Evolutionary conservation across 2,329 filamentous ascomycete species (phyloP).

Genomic region (Colletotrichum brevisporum): DNA sequence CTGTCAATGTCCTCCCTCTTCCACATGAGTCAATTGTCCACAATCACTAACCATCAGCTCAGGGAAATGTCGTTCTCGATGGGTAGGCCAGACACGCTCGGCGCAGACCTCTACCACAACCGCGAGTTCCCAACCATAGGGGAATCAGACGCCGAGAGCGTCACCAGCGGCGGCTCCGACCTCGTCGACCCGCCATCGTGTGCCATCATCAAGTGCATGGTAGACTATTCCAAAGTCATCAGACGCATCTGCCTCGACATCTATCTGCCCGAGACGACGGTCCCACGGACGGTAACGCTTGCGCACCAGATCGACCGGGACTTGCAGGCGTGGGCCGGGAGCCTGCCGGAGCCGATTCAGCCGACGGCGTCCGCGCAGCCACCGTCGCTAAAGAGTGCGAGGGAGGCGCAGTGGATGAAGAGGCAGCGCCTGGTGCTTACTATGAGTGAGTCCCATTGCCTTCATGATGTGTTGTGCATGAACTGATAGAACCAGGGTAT

Average conservation of each 20-base stretch:
- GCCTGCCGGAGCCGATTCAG: slow-evolving; percentile 43
- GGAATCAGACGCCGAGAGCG: slow-evolving; percentile 29
- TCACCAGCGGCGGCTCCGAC: slow-evolving; percentile 1
- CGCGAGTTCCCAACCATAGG: slow-evolving; percentile 49
- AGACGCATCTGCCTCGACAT: slow-evolving; percentile 45
- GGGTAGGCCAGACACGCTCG: slow-evolving; percentile 62
- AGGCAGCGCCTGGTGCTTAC: slow-evolving; percentile 46
- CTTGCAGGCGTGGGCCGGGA: slow-evolving; percentile 44
- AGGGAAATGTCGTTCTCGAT: slow-evolving; percentile 64
- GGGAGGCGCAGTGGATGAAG: slow-evolving; percentile 46
- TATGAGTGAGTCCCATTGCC: slow-evolving; percentile 39
- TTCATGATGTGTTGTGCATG: background rate
- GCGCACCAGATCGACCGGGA: slow-evolving; percentile 45
- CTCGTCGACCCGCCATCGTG: slow-evolving; percentile 46
- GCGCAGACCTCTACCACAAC: slow-evolving; percentile 64
- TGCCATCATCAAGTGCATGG: slow-evolving; percentile 47
- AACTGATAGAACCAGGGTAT: slow-evolving; percentile 39
- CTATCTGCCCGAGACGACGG: slow-evolving; percentile 43
- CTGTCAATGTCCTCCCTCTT: background rate
- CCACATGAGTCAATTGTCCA: background rate
- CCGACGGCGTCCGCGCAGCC: slow-evolving; percentile 38
- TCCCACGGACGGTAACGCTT: slow-evolving; percentile 41
- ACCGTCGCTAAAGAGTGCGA: slow-evolving; percentile 39
- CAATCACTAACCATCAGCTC: too few species aligned
- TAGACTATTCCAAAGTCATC: slow-evolving; percentile 47